phyloP scores from a whole-genome alignment of 306 rosid genomes.

The Glycine latifolia region DNA sequence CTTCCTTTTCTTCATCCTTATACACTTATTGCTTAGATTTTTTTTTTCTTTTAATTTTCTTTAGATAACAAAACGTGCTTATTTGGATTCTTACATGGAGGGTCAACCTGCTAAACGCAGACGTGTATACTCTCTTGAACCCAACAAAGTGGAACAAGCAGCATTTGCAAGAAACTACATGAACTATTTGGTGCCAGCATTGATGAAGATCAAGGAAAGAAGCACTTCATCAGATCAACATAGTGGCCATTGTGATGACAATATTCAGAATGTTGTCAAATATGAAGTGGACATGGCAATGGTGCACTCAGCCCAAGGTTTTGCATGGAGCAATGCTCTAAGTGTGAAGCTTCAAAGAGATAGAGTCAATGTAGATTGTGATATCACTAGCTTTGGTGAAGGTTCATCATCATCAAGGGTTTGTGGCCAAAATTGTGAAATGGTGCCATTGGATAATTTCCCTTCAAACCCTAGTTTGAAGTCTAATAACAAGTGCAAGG shows the following conservation, averaged over 20 bases:
- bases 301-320: conserved; percentile 64
- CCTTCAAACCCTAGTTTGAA: conserved; percentile 31
- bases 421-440: conserved; percentile 26
- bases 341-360: conserved; percentile 54
- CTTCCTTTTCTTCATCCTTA: background rate
- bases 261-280: conserved; percentile 51
- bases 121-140: conserved; percentile 61
- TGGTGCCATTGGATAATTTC: conserved; percentile 3
- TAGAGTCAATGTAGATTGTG: background rate
- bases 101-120: conserved; percentile 55
- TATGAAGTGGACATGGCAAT: conserved; percentile 81
- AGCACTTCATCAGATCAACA: conserved; percentile 1
- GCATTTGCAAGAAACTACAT: conserved; percentile 63
- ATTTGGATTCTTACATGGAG: conserved; percentile 41
- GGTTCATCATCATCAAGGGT: too few species aligned
- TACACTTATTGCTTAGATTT: background rate
- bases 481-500: background rate
- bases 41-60: too few species aligned
- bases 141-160: conserved; percentile 50
- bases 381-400: too few species aligned
- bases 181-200: conserved; percentile 60
- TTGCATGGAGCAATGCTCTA: conserved; percentile 75
- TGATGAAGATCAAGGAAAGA: conserved; percentile 54
- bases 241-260: conserved; percentile 27
- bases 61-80: too few species aligned